Percentiles rank a stretch among this genome's conserved stretches.
Conservation (phyloP, 1,139 yeast species). For the Candida anutae region DNA sequence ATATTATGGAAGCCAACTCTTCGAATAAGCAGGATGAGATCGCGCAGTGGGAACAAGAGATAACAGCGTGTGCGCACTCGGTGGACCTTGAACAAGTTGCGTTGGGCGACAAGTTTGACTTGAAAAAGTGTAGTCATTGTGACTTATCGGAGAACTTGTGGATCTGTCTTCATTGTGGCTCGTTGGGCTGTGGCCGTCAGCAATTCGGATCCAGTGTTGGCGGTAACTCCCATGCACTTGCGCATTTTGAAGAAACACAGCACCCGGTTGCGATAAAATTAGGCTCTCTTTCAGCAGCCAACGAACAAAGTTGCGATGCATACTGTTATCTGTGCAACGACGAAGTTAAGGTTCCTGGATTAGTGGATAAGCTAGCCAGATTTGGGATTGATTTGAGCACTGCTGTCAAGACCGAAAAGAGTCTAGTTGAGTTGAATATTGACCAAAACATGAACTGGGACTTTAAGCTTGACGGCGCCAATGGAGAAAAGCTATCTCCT, state of each 20-base stretch:
- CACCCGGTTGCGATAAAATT: constrained; percentile 86
- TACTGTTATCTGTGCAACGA: constrained; percentile 88
- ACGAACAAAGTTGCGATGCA: constrained; percentile 52
- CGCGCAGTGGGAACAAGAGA: constrained; percentile 88
- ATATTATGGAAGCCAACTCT: constrained; percentile 59
- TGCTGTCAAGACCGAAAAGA: constrained; percentile 68
- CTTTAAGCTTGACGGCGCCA: constrained; percentile 66
- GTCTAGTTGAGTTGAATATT: constrained; percentile 77
- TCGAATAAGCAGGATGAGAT: constrained; percentile 62
- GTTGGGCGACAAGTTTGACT: constrained; percentile 18
- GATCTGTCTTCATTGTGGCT: constrained; percentile 89
- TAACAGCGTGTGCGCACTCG: constrained; percentile 73
- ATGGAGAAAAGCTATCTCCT: constrained; percentile 60
- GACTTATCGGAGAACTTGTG: constrained; percentile 65
- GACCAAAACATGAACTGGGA: constrained; percentile 95
- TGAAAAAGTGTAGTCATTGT: constrained; percentile 54
- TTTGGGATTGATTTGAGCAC: constrained; percentile 65
- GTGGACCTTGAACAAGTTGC: constrained; percentile 36
- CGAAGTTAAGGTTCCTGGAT: constrained; percentile 69
- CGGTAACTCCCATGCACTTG: constrained; percentile 86
- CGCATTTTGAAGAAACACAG: constrained; percentile 47
- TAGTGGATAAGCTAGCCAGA: constrained; percentile 41
- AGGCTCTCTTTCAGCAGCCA: constrained; percentile 73
- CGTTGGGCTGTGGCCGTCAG: constrained; percentile 83
- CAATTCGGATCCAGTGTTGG: constrained; percentile 84